phyloP scores from a whole-genome alignment of 257 asterid species.

The Schizonepeta tenuifolia region DNA sequence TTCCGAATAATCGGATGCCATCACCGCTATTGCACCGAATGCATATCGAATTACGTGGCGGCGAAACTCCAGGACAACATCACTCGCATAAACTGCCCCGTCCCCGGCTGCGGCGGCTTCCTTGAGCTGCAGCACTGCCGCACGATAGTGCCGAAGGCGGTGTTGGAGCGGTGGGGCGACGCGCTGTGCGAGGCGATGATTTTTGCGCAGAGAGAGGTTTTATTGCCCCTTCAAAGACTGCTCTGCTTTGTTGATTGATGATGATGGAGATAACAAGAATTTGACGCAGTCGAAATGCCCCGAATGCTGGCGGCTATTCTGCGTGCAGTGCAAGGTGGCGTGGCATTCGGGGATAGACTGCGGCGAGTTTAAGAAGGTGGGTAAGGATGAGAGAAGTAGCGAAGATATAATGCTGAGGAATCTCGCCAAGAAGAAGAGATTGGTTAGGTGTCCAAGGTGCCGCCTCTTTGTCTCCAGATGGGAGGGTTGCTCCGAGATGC shows the following conservation, averaged over 20 bases:
- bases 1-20: constrained; percentile 46
- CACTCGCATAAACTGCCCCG: constrained; percentile 51
- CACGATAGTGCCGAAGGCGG: constrained; percentile 54
- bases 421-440: constrained; percentile 43
- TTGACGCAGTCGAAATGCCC: constrained; percentile 55
- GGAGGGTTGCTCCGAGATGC: constrained; percentile 61
- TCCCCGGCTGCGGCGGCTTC: constrained; percentile 48
- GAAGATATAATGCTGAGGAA: constrained; percentile 54
- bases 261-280: not conserved
- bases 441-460: constrained; percentile 71
- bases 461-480: constrained; percentile 53
- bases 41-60: constrained; percentile 54
- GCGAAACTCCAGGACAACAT: constrained; percentile 52
- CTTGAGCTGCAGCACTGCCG: constrained; percentile 67
- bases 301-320: constrained; percentile 57
- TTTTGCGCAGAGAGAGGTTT: constrained; percentile 49
- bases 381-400: constrained; percentile 46
- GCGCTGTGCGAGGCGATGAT: constrained; percentile 65
- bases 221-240: constrained; percentile 64
- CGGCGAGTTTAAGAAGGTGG: constrained; percentile 46
- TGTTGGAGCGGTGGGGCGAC: constrained; percentile 81
- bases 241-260: constrained; percentile 59
- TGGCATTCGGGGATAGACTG: constrained; percentile 63
- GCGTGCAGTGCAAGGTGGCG: constrained; percentile 57
- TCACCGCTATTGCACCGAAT: constrained; percentile 55